A percentile compares a stretch with the other conserved stretches of the same genome.
Conservation (phyloP, 495 filamentous ascomycete genomes). For the Tetracladium marchalianum region DNA sequence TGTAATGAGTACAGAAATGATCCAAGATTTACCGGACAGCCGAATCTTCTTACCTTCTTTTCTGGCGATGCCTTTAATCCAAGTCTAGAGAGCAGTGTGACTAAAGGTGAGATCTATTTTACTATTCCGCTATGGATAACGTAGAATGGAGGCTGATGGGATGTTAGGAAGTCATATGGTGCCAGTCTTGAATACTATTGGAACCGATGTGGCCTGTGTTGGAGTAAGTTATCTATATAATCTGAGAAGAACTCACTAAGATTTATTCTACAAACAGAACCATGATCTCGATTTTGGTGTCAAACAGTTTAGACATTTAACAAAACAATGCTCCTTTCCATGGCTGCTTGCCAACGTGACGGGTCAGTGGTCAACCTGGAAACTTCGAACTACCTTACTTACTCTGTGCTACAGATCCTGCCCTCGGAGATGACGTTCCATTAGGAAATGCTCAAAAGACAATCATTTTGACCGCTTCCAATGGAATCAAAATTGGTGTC, state of each 20-base stretch:
- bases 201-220: constrained; percentile 66
- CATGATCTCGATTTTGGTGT: constrained; percentile 95
- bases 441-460: constrained; percentile 62
- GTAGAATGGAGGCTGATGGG: constrained; percentile 1
- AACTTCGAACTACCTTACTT: constrained; percentile 23
- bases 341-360: constrained; percentile 72
- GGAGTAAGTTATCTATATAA: constrained; percentile 46
- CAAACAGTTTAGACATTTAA: constrained; percentile 61
- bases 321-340: constrained; percentile 68
- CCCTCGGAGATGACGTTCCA: constrained; percentile 55
- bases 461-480: constrained; percentile 63
- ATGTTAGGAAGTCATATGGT: constrained; percentile 66
- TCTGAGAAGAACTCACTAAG: not conserved
- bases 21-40: constrained; percentile 45
- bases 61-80: constrained; percentile 92
- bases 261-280: constrained; percentile 35
- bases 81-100: constrained; percentile 73
- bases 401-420: constrained; percentile 48
- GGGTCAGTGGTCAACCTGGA: not conserved
- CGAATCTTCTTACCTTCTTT: constrained; percentile 68
- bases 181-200: constrained; percentile 68
- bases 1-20: constrained; percentile 59
- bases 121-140: too few species aligned
- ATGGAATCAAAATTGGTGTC: constrained; percentile 76
- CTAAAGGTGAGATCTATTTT: constrained; percentile 51